Evolutionary conservation across 768 basidiomycete species (phyloP).

Genomic region (Serendipita sp.): DNA sequence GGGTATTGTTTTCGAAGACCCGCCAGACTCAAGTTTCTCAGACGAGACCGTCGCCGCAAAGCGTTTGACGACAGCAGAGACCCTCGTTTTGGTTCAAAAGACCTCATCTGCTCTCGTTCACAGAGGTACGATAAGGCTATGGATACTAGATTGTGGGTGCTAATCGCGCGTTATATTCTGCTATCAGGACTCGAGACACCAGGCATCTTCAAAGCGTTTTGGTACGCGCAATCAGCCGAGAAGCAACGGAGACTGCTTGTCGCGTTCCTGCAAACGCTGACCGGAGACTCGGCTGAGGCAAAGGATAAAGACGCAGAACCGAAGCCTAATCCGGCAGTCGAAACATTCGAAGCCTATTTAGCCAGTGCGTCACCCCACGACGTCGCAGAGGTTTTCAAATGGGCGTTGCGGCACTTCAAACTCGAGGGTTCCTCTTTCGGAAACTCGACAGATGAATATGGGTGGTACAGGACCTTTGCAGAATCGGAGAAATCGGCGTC

Average conservation of each 20-base stretch:
- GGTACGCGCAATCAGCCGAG: slow-evolving; percentile 58
- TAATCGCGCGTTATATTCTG: slow-evolving; percentile 4
- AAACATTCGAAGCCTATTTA: slow-evolving; percentile 50
- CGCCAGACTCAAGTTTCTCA: slow-evolving; percentile 33
- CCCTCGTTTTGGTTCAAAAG: slow-evolving; percentile 45
- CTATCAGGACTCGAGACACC: slow-evolving; percentile 57
- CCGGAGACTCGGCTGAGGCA: slow-evolving; percentile 37
- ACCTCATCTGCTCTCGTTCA: slow-evolving; percentile 53
- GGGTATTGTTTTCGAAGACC: slow-evolving; percentile 44
- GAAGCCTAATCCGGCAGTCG: slow-evolving; percentile 28
- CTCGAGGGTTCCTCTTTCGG: slow-evolving; percentile 48
- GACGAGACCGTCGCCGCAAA: slow-evolving; percentile 43
- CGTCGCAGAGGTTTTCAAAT: slow-evolving; percentile 63
- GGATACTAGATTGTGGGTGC: slow-evolving; percentile 11
- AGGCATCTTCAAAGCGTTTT: slow-evolving; percentile 75
- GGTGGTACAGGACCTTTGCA: slow-evolving; percentile 55
- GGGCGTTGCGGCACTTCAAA: slow-evolving; percentile 62
- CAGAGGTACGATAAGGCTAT: slow-evolving; percentile 32
- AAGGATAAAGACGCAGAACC: slow-evolving; percentile 37
- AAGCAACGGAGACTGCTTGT: slow-evolving; percentile 57
- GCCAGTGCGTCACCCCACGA: slow-evolving; percentile 55
- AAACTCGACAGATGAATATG: slow-evolving; percentile 27
- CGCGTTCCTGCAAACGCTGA: slow-evolving; percentile 35
- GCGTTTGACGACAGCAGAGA: slow-evolving; percentile 44
- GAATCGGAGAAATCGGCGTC: slow-evolving; percentile 39